These are phyloP conservation scores for Cutaneotrichosporon cutaneum DNA, from an alignment of 1,284 basidiomycete species.

Conservation along the genomic window DNA sequence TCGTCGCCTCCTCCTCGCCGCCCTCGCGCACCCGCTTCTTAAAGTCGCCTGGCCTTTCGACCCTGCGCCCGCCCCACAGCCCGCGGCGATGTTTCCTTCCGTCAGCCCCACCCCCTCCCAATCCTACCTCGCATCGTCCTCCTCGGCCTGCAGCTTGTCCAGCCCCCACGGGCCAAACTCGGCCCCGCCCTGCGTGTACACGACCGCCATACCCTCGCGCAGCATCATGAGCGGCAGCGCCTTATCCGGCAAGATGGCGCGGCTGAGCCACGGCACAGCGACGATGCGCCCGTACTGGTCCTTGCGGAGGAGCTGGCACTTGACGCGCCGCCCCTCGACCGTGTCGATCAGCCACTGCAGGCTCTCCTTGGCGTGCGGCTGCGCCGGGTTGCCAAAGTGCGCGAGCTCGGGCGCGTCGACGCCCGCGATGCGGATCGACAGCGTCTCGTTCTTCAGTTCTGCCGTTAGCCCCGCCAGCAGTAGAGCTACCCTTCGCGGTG, in stretches of 20 bases:
- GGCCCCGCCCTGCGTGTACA: conserved; percentile 72
- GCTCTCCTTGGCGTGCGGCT: conserved; percentile 69
- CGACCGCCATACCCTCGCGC: conserved; percentile 67
- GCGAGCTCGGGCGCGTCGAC: conserved; percentile 83
- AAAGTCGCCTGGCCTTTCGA: conserved; percentile 74
- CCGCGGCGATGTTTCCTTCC: conserved; percentile 61
- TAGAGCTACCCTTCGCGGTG: conserved; percentile 59
- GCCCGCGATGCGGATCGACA: conserved; percentile 80
- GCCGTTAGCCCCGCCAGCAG: neutral
- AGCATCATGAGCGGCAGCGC: conserved; percentile 75
- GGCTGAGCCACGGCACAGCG: conserved; percentile 56
- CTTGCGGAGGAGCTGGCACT: conserved; percentile 64
- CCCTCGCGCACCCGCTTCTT: conserved; percentile 61
- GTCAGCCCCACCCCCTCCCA: conserved; percentile 10
- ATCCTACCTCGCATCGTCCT: conserved; percentile 67
- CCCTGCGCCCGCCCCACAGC: conserved; percentile 63
- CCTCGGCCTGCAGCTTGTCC: conserved; percentile 61
- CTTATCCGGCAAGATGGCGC: conserved; percentile 57
- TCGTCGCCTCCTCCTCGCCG: conserved; percentile 20
- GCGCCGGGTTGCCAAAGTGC: conserved; percentile 75
- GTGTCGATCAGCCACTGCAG: conserved; percentile 65
- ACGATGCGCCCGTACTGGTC: conserved; percentile 84
- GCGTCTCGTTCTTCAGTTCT: conserved; percentile 73
- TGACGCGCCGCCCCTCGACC: conserved; percentile 57
- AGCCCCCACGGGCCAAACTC: conserved; percentile 71